Percentiles rank a stretch among this genome's conserved stretches.
These are phyloP conservation scores for Lachnellula arida DNA, from an alignment of 2,329 filamentous ascomycete species.

Conservation along the genomic window DNA sequence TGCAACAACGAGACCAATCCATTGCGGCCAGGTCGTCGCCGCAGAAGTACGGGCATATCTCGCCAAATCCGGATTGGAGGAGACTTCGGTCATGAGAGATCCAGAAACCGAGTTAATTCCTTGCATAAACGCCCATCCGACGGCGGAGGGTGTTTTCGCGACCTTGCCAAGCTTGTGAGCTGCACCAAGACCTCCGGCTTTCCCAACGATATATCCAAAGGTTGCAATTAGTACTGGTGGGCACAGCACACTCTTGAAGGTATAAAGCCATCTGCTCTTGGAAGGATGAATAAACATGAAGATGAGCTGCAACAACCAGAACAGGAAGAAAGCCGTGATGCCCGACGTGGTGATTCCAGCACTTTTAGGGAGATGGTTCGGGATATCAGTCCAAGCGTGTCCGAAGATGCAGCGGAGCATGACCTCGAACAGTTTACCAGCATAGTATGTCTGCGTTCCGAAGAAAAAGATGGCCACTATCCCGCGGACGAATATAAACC, in stretches of 20 bases:
- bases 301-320: constrained; percentile 44
- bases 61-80: constrained; percentile 38
- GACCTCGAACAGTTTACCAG: not conserved
- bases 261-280: too few species aligned
- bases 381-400: constrained; percentile 34
- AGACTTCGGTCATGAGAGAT: constrained; percentile 31
- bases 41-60: constrained; percentile 34
- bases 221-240: too few species aligned
- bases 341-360: constrained; percentile 37
- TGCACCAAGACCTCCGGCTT: constrained; percentile 29
- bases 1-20: constrained; percentile 36
- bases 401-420: constrained; percentile 44
- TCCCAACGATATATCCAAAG: not conserved
- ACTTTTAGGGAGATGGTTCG: constrained; percentile 34
- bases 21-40: constrained; percentile 36
- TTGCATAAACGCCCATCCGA: constrained; percentile 16
- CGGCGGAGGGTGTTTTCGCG: too few species aligned
- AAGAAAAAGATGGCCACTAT: too few species aligned
- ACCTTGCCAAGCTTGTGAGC: too few species aligned
- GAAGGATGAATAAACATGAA: too few species aligned
- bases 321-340: constrained; percentile 48
- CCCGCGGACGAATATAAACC: too few species aligned
- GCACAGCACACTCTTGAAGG: too few species aligned
- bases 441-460: too few species aligned
- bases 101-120: constrained; percentile 33